Evolutionary conservation across 1,139 yeast genomes (phyloP).

Genomic region (Blastobotrys illinoisensis): DNA sequence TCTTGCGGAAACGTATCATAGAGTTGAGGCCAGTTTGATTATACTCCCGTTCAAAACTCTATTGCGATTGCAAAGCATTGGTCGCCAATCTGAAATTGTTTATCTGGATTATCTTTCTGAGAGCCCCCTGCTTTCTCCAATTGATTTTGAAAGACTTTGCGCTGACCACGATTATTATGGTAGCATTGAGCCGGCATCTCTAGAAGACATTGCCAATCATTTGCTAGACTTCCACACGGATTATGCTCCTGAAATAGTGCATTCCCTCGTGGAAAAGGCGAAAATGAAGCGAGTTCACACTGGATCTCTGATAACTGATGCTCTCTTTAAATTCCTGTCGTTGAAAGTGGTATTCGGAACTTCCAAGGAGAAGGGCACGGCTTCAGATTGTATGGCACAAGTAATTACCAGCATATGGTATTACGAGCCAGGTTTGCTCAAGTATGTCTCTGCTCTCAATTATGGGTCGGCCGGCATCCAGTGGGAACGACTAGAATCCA

Average conservation of each 20-base stretch:
- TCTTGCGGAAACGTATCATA: not conserved
- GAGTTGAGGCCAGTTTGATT: not conserved
- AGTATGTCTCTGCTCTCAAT: not conserved
- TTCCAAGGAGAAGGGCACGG: not conserved
- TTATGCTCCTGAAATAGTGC: not conserved
- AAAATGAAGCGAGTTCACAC: not conserved
- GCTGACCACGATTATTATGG: not conserved
- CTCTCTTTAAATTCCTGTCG: slow-evolving; percentile 2
- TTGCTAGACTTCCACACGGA: not conserved
- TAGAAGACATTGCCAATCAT: not conserved
- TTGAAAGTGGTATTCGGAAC: slow-evolving; percentile 4
- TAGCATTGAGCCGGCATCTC: not conserved
- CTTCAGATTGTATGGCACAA: slow-evolving; percentile 2
- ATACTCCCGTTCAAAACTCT: not conserved
- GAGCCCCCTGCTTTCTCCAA: not conserved
- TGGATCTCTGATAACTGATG: slow-evolving; percentile 1
- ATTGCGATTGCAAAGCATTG: not conserved
- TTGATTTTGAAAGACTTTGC: not conserved
- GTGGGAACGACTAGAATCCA: not conserved
- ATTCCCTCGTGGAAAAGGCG: slow-evolving; percentile 2
- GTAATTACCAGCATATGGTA: slow-evolving; percentile 3
- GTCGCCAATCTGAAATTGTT: not conserved
- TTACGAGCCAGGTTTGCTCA: slow-evolving; percentile 1
- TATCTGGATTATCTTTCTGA: not conserved
- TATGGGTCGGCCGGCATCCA: not conserved